Percentiles rank a stretch among this genome's conserved stretches.
Conservation (phyloP, 1,139 yeast species). For the Geotrichum citri-aurantii region DNA sequence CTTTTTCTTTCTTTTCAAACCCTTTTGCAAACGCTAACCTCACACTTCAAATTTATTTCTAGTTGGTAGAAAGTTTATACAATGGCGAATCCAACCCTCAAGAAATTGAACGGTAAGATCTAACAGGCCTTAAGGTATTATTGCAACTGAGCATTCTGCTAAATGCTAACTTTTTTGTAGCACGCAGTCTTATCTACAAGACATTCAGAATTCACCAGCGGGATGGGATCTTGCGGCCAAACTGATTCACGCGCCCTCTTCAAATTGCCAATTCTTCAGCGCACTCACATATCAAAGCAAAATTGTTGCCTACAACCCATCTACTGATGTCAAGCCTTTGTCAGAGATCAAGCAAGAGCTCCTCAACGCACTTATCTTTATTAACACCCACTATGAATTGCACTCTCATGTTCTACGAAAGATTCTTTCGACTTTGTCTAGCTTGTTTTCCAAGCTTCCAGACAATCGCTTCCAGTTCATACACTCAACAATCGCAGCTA, state of each 20-base stretch:
- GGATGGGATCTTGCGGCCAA: slow-evolving; percentile 47
- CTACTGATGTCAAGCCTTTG: slow-evolving; percentile 3
- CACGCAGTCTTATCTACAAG: slow-evolving; percentile 46
- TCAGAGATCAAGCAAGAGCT: slow-evolving; percentile 26
- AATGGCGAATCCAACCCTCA: slow-evolving; percentile 2
- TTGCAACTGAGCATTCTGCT: neutral
- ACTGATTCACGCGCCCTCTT: slow-evolving; percentile 38
- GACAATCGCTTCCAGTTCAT: slow-evolving; percentile 31
- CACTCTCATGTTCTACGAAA: slow-evolving; percentile 33
- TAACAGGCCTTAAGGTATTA: neutral
- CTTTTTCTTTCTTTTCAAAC: neutral
- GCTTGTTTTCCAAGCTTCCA: slow-evolving; percentile 32
- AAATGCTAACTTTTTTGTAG: slow-evolving; percentile 12
- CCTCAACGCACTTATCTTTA: slow-evolving; percentile 26
- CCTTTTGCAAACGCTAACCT: neutral
- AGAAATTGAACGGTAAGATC: slow-evolving; percentile 4
- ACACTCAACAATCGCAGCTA: slow-evolving; percentile 19
- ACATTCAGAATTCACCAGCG: slow-evolving; percentile 43
- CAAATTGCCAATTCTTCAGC: slow-evolving; percentile 53
- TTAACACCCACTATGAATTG: slow-evolving; percentile 18
- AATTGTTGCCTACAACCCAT: slow-evolving; percentile 31
- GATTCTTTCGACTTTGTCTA: slow-evolving; percentile 32
- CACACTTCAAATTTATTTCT: neutral
- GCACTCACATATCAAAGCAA: slow-evolving; percentile 54
- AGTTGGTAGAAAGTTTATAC: slow-evolving; percentile 12